Evolutionary conservation across 352 stramenopile genomes (phyloP), one percentile per base, ranked within the genome.

Genomic region (Globisporangium acanthophoron): DNA sequence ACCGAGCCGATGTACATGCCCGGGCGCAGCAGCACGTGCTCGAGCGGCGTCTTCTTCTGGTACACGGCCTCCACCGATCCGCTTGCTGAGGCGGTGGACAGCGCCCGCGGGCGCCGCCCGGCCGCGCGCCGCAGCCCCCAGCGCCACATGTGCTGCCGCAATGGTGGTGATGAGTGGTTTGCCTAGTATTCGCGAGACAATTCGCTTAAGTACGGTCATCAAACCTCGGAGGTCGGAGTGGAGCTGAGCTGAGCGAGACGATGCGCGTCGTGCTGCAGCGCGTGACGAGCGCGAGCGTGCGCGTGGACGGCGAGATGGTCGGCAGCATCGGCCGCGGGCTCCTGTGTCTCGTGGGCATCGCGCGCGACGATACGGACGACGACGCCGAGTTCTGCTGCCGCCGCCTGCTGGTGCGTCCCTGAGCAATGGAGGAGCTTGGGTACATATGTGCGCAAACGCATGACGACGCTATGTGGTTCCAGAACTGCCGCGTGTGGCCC

Each of bases 1-100:
- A 96, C 85, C 27, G 83, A 95, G 47, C 88, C 89, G 59, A 96
- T 92, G 70, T 97, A 96, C 87, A 96, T 97, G 46, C 85, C 87
- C 15, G 88, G 89, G 37, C 89, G 88, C n/a, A 96, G 63, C 37
- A 97, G 67, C 21, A 97, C 87, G 61, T 97, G 89, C 61, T 96
- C 88, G 37, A 96, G 66, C 47, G 83, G 89, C 15, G 82, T 94
- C 67, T 96, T 96, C 67, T 90, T 93, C 68, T 96, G 86, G 66
- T 96, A 97, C 45, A 90, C 88, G 40, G 76, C 73, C 65, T 90
- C 81, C 13, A 90, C 76, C 70, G 41, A 11, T 21, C 15, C 7
- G 41, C 41, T 18, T 6, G 16, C 3, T 15, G 40, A 8, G 40
- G 43, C 18, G 43, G 43, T 12, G 13, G 46, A 20, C 16, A 48